Percentiles rank a stretch among this genome's conserved stretches.
phyloP scores from a whole-genome alignment of 2,329 filamentous ascomycete genomes.

The Phialophora macrospora region DNA sequence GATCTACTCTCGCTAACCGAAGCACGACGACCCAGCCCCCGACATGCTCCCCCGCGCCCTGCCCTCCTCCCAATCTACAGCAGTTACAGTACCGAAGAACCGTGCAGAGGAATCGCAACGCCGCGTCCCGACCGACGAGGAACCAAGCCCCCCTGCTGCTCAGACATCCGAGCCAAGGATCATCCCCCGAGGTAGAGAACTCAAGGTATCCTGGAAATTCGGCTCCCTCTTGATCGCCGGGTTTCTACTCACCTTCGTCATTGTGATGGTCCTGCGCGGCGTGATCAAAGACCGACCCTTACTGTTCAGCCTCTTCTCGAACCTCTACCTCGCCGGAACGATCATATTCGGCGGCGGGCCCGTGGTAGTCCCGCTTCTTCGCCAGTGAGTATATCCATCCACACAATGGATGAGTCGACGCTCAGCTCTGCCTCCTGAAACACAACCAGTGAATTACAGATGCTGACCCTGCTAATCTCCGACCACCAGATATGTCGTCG shows the following conservation, averaged over 20 bases:
- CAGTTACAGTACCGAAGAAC: background rate
- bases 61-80: background rate
- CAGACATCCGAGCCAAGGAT: conserved; percentile 3
- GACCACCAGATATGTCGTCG: conserved; percentile 61
- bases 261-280: conserved; percentile 58
- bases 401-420: background rate
- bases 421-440: background rate
- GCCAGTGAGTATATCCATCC: conserved; percentile 38
- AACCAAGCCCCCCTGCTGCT: background rate
- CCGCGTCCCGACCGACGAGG: background rate
- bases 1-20: background rate
- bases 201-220: conserved; percentile 44
- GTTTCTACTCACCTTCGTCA: conserved; percentile 64
- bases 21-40: background rate
- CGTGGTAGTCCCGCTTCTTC: conserved; percentile 67
- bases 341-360: conserved; percentile 69
- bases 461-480: background rate
- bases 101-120: background rate
- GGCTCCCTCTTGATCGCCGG: conserved; percentile 47
- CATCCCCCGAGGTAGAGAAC: conserved; percentile 8
- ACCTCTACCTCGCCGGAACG: conserved; percentile 75
- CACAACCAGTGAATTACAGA: background rate
- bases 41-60: background rate
- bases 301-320: conserved; percentile 68
- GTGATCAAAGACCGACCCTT: conserved; percentile 50